Conservation (phyloP, 31 red algal genomes). For the Bonnemaisonia californica region DNA sequence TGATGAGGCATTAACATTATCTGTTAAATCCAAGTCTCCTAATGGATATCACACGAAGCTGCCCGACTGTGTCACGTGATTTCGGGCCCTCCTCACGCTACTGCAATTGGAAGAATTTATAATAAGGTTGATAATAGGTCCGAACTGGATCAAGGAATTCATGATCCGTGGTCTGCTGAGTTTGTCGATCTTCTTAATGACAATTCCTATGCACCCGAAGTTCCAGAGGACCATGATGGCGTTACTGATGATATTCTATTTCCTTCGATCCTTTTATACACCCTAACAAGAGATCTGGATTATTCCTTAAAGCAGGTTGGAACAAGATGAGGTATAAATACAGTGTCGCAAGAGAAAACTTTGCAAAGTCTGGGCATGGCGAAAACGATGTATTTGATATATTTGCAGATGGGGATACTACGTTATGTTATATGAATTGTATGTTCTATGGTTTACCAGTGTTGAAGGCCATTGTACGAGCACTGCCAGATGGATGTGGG, state of each 20-base stretch:
- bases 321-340: neutral
- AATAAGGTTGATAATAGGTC: neutral
- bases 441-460: slow-evolving; percentile 15
- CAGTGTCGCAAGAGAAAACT: neutral
- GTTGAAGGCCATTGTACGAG: slow-evolving; percentile 2
- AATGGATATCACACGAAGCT: slow-evolving; percentile 3
- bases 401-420: neutral
- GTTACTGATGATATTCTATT: neutral
- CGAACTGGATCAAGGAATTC: neutral
- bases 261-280: slow-evolving; percentile 4
- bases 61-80: slow-evolving; percentile 9
- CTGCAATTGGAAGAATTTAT: neutral
- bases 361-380: neutral
- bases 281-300: too few species aligned
- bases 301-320: too few species aligned
- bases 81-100: neutral
- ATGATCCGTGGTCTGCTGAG: slow-evolving; percentile 10
- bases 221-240: slow-evolving; percentile 18
- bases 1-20: too few species aligned
- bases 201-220: neutral
- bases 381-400: slow-evolving; percentile 7
- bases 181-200: slow-evolving; percentile 4
- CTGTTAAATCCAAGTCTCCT: too few species aligned
- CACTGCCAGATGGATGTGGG: neutral
- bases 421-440: slow-evolving; percentile 24